These are phyloP conservation scores for Rhodotorula sp. DNA, from an alignment of 1,284 basidiomycete species.

Conservation along the genomic window DNA sequence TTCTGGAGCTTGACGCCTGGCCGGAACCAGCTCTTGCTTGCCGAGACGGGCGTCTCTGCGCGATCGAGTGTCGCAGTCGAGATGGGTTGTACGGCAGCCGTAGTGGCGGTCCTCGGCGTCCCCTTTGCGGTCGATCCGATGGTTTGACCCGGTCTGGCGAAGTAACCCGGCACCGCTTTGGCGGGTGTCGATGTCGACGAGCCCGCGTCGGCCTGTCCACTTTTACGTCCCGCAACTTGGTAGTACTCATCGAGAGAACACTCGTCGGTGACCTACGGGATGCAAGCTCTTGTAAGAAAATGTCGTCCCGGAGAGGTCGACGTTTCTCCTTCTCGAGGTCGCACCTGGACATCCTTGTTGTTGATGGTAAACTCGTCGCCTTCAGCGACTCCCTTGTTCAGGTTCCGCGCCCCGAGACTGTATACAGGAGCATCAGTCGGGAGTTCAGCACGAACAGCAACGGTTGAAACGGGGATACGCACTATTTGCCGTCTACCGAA, in stretches of 20 bases:
- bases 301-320: no score
- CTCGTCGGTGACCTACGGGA: conserved; percentile 8
- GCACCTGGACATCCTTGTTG: conserved; percentile 12
- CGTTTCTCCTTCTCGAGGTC: neutral
- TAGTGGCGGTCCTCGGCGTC: neutral
- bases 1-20: neutral
- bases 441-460: neutral
- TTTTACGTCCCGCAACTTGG: neutral
- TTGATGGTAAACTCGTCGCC: conserved; percentile 57
- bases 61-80: neutral
- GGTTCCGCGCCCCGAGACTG: conserved; percentile 16
- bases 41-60: neutral
- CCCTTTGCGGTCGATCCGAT: neutral
- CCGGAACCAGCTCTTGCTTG: conserved; percentile 6
- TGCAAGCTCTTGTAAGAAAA: neutral
- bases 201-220: neutral
- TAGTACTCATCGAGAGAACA: conserved; percentile 12
- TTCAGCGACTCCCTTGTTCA: conserved; percentile 47
- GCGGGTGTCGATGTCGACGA: neutral
- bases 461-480: conserved; percentile 37
- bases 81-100: neutral
- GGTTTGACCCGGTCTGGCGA: conserved; percentile 2
- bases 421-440: neutral
- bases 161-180: conserved; percentile 1
- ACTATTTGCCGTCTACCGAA: conserved; percentile 64